phyloP scores from a whole-genome alignment of 1,139 yeast genomes.

The Entelexis sorbosivorans region DNA sequence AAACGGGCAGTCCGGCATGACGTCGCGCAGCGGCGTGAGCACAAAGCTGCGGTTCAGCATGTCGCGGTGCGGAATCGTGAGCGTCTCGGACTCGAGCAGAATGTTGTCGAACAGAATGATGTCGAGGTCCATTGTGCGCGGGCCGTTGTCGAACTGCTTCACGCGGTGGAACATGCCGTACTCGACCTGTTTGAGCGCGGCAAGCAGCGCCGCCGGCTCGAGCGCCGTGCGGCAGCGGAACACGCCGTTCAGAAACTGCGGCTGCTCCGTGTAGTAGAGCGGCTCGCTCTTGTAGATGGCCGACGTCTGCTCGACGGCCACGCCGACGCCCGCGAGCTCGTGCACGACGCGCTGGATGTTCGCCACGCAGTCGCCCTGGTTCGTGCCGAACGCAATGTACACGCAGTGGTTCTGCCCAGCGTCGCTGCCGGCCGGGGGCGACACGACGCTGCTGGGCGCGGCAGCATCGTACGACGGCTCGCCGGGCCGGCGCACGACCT shows the following conservation, averaged over 20 bases:
- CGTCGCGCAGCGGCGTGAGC: conserved; percentile 74
- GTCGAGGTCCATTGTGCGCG: conserved; percentile 81
- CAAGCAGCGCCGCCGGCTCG: conserved; percentile 53
- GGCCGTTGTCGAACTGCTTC: conserved; percentile 79
- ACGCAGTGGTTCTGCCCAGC: conserved; percentile 39
- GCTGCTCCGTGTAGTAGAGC: conserved; percentile 78
- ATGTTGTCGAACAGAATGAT: conserved; percentile 60
- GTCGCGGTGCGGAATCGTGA: conserved; percentile 73
- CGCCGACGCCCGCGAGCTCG: conserved; percentile 37
- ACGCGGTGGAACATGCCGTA: conserved; percentile 58
- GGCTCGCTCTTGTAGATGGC: conserved; percentile 82
- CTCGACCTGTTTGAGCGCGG: conserved; percentile 61
- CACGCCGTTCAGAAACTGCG: conserved; percentile 76
- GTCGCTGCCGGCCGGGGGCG: too few relatives aligned
- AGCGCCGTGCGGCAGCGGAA: conserved; percentile 47
- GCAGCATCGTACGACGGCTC: conserved; percentile 2
- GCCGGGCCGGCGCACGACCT: conserved; percentile 41
- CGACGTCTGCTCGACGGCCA: conserved; percentile 52
- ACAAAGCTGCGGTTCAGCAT: conserved; percentile 89
- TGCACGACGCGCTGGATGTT: conserved; percentile 52
- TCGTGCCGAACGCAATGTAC: conserved; percentile 82
- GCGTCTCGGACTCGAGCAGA: conserved; percentile 43
- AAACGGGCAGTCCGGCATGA: conserved; percentile 41
- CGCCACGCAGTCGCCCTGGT: conserved; percentile 57
- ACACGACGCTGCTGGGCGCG: too few relatives aligned